Conservation (phyloP, 768 basidiomycete species). For the Mycena crocata region DNA sequence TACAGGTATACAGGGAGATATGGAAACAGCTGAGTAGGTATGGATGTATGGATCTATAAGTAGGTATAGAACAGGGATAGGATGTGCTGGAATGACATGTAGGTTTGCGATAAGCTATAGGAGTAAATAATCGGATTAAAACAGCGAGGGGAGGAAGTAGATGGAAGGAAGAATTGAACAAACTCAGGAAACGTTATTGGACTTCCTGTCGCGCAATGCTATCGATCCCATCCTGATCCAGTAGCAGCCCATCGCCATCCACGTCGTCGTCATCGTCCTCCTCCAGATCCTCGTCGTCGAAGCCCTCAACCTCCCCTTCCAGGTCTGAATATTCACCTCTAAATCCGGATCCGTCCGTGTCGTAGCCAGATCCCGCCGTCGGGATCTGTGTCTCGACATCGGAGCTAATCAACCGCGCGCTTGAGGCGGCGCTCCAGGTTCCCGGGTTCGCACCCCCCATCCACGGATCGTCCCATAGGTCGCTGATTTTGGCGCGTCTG, state of each 20-base stretch:
- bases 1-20: constrained; percentile 24
- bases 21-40: not conserved
- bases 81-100: constrained; percentile 7
- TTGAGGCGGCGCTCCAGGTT: not conserved
- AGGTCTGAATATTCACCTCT: constrained; percentile 18
- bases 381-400: constrained; percentile 30
- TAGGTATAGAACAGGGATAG: constrained; percentile 9
- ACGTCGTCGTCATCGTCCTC: constrained; percentile 35
- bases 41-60: not conserved
- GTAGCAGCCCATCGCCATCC: constrained; percentile 33
- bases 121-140: constrained; percentile 10
- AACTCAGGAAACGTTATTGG: constrained; percentile 21
- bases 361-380: not conserved
- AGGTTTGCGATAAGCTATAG: constrained; percentile 18
- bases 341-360: constrained; percentile 17
- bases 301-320: constrained; percentile 30
- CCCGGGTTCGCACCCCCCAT: constrained; percentile 45
- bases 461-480: constrained; percentile 72
- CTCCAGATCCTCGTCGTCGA: constrained; percentile 32
- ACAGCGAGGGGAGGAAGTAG: not conserved
- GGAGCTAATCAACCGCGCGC: constrained; percentile 15
- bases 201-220: constrained; percentile 35
- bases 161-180: constrained; percentile 15
- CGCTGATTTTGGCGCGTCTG: constrained; percentile 69
- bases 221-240: constrained; percentile 35